These are phyloP conservation scores for Nicotiana attenuata DNA, from an alignment of 257 asterid genomes.

Conservation along the genomic window DNA sequence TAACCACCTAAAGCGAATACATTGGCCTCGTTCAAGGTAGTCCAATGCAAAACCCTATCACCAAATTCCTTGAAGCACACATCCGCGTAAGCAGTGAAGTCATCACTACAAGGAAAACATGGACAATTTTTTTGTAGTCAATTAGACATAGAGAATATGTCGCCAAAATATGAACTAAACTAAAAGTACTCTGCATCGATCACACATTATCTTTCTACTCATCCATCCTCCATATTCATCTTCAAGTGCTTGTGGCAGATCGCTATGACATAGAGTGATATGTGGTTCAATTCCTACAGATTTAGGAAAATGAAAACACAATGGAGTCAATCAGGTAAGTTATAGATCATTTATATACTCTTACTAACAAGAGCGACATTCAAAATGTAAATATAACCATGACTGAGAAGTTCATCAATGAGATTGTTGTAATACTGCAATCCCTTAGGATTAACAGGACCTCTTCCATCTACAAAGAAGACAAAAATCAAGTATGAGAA, in stretches of 20 bases:
- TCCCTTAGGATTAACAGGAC: slow-evolving; percentile 19
- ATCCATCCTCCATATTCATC: slow-evolving; percentile 62
- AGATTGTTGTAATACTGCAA: slow-evolving; percentile 28
- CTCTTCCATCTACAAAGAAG: slow-evolving; percentile 23
- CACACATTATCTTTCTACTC: slow-evolving; percentile 45
- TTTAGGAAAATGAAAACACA: neutral
- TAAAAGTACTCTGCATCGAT: neutral
- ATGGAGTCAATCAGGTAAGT: neutral
- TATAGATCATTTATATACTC: neutral
- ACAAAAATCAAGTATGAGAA: neutral
- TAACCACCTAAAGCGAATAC: slow-evolving; percentile 43
- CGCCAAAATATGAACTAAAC: neutral
- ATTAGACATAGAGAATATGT: neutral
- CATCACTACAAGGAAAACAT: slow-evolving; percentile 32
- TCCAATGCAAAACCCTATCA: slow-evolving; percentile 53
- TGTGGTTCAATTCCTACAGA: slow-evolving; percentile 58
- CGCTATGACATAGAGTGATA: slow-evolving; percentile 43
- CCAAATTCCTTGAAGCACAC: slow-evolving; percentile 62
- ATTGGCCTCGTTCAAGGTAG: slow-evolving; percentile 54
- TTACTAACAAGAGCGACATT: neutral
- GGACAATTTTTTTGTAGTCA: no score
- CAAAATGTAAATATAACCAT: slow-evolving; percentile 18
- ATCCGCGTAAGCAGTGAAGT: slow-evolving; percentile 47
- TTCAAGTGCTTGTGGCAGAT: slow-evolving; percentile 56
- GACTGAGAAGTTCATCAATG: slow-evolving; percentile 30